Conservation (phyloP, 768 basidiomycete species). For the Strobilomyces echinocephalus region DNA sequence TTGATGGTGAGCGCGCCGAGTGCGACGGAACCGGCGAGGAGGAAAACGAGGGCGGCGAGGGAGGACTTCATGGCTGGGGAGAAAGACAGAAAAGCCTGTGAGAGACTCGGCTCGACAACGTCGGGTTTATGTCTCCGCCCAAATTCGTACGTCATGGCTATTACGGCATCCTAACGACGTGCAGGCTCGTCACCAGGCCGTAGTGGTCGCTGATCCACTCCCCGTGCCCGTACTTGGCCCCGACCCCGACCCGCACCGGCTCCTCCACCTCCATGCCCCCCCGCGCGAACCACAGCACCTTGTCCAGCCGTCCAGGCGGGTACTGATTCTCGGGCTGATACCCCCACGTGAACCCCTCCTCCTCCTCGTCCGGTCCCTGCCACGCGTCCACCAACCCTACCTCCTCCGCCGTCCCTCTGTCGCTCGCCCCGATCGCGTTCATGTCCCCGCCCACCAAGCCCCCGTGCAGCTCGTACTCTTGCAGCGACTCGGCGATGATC, state of each 20-base stretch:
- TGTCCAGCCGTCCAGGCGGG: constrained; percentile 60
- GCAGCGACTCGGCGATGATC: constrained; percentile 48
- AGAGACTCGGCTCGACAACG: background rate
- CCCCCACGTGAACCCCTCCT: constrained; percentile 63
- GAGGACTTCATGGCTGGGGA: constrained; percentile 45
- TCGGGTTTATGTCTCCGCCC: constrained; percentile 32
- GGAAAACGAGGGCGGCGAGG: constrained; percentile 37
- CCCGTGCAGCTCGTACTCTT: constrained; percentile 42
- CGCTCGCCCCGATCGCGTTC: constrained; percentile 55
- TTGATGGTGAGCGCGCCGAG: constrained; percentile 52
- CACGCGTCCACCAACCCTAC: constrained; percentile 60
- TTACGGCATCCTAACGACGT: constrained; percentile 15
- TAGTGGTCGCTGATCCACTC: constrained; percentile 67
- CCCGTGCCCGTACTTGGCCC: constrained; percentile 38
- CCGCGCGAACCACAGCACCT: constrained; percentile 52
- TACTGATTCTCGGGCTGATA: constrained; percentile 46
- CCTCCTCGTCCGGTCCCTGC: constrained; percentile 40
- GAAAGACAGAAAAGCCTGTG: background rate
- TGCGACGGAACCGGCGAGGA: constrained; percentile 40
- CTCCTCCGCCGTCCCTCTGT: constrained; percentile 38
- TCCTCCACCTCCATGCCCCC: constrained; percentile 48
- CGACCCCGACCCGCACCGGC: constrained; percentile 54
- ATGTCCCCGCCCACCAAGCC: constrained; percentile 70
- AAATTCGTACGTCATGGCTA: constrained; percentile 14
- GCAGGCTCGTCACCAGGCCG: constrained; percentile 46